Conservation (phyloP, 202 grass and related monocot species). For the Dendrocalamus latiflorus region DNA sequence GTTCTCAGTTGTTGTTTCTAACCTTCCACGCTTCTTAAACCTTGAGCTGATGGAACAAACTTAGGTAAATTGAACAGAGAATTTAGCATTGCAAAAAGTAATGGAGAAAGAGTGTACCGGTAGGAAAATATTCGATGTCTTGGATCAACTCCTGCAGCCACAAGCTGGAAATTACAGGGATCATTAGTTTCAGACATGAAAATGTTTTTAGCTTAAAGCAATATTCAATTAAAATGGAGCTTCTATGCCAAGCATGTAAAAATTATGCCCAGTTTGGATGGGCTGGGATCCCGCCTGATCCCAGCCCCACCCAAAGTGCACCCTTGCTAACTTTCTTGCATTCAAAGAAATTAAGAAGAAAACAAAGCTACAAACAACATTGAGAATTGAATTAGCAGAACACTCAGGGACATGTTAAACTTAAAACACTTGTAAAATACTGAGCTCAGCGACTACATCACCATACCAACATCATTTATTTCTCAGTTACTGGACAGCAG, state of each 20-base stretch:
- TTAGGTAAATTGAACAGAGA: background rate
- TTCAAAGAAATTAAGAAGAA: too few relatives aligned
- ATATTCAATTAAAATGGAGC: background rate
- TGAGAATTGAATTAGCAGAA: too few relatives aligned
- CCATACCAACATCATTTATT: too few relatives aligned
- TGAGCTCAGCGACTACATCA: too few relatives aligned
- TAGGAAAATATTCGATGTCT: slow-evolving; percentile 63
- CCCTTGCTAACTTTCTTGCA: too few relatives aligned
- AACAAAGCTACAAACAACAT: too few relatives aligned
- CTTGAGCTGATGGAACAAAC: slow-evolving; percentile 35
- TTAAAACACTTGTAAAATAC: too few relatives aligned
- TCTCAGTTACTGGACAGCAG: too few relatives aligned
- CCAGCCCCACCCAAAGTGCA: too few relatives aligned
- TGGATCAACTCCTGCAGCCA: slow-evolving; percentile 53
- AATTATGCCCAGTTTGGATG: background rate
- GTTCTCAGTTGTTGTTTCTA: slow-evolving; percentile 13
- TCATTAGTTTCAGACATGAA: background rate
- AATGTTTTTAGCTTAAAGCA: background rate
- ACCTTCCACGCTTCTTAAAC: slow-evolving; percentile 46
- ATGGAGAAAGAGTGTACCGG: slow-evolving; percentile 38
- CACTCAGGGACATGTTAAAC: too few relatives aligned
- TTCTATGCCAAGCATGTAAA: background rate
- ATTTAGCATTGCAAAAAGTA: slow-evolving; percentile 17
- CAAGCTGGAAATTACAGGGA: slow-evolving; percentile 44
- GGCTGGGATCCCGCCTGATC: too few relatives aligned